phyloP scores from a whole-genome alignment of 768 basidiomycete genomes.

The Leucocoprinus birnbaumii region DNA sequence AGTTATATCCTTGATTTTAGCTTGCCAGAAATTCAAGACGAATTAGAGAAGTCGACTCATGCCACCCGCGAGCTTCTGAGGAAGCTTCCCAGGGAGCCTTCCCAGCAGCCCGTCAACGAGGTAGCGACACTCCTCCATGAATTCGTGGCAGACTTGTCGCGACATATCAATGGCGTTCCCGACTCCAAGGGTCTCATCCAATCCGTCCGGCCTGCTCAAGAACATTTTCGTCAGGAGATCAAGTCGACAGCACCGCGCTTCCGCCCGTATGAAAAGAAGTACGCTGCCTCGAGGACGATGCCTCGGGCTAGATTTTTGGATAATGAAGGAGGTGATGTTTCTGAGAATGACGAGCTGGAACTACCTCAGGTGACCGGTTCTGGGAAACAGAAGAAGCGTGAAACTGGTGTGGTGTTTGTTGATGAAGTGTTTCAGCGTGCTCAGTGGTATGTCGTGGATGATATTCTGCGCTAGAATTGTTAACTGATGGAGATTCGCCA shows the following conservation, averaged over 20 bases:
- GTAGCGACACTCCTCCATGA: slow-evolving; percentile 43
- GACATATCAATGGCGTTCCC: slow-evolving; percentile 50
- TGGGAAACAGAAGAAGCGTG: not conserved
- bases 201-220: slow-evolving; percentile 46
- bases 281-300: not conserved
- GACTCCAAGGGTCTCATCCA: slow-evolving; percentile 54
- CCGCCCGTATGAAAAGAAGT: slow-evolving; percentile 9
- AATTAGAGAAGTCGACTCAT: slow-evolving; percentile 45
- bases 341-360: slow-evolving; percentile 5
- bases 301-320: slow-evolving; percentile 11
- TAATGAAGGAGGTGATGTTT: slow-evolving; percentile 18
- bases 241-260: slow-evolving; percentile 18
- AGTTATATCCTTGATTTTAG: slow-evolving; percentile 40
- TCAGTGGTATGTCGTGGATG: slow-evolving; percentile 1
- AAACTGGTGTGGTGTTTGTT: slow-evolving; percentile 15
- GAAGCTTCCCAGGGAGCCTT: slow-evolving; percentile 47
- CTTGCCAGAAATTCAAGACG: slow-evolving; percentile 59
- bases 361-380: not conserved
- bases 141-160: slow-evolving; percentile 44
- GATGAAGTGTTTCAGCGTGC: slow-evolving; percentile 24
- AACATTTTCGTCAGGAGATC: slow-evolving; percentile 45
- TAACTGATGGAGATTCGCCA: slow-evolving; percentile 30
- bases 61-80: slow-evolving; percentile 29
- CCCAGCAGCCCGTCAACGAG: slow-evolving; percentile 54
- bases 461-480: not conserved